Base-by-base conservation (phyloP, 208 protist genomes). In the Leishmania aethiopica region DNA sequence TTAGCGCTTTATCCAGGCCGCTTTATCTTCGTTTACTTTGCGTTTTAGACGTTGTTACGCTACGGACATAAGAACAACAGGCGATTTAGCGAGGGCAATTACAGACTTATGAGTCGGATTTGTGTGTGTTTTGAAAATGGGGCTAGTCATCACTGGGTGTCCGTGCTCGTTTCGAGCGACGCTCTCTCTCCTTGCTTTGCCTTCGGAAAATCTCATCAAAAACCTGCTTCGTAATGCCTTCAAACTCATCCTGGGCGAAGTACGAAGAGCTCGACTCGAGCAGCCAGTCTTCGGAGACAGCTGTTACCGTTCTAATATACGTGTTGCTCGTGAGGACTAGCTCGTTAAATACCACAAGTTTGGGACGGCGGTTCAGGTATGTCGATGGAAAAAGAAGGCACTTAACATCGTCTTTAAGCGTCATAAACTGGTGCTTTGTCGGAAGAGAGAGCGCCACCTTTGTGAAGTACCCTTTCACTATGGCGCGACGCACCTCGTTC, bases 271-370 rank as follows among this genome's bases (percentile, higher is more conserved):
- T 96, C 3, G 94, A 86, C 67, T 98, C 94, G 17, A 96, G 79
- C 49, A 98, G 83, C 98, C 98, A 99, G 57, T 99, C 99, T 53
- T 97, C 93, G 35, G 97, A 95, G 49, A 99, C 82, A 10, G 98
- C 94, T 0, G 98, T 99, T 1, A 99, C 93, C 25, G 99, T 99
- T 75, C 99, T 91, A 75, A 99, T 99, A 93, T 99, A 99, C 49
- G 88, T 95, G 67, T 97, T 96, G 78, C 90, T 96, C 22, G 94
- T 97, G 15, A 96, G 86, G 32, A 99, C 99, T 82, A 99, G 99
- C 88, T 99, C 99, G 87, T 99, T 98, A 86, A 99, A 99, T 3
- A 99, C 85, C 11, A 98, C 94, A 94, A 99, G 99, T 84, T 99
- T 98, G n/a, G 99, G 99, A 75, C 99, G 98, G 75, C 97, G 92